Evolutionary conservation across 768 basidiomycete species (phyloP).

Genomic region (Lenzites betulinus): DNA sequence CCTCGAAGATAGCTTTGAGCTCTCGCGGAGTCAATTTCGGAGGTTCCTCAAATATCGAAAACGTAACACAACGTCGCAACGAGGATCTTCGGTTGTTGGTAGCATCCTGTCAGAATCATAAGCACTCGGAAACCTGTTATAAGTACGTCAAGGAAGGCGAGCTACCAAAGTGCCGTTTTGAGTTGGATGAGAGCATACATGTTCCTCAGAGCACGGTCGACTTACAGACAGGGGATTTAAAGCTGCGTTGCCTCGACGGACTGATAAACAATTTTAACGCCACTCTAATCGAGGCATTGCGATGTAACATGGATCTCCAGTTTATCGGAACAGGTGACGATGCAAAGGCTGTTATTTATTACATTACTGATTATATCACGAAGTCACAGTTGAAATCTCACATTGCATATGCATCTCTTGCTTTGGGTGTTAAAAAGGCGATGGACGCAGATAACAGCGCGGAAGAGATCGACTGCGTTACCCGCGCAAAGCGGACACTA

Average conservation of each 20-base stretch:
- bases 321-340: constrained; percentile 43
- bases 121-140: constrained; percentile 39
- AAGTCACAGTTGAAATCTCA: constrained; percentile 45
- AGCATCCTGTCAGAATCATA: constrained; percentile 34
- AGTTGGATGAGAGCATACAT: background rate
- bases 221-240: constrained; percentile 32
- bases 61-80: background rate
- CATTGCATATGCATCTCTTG: constrained; percentile 42
- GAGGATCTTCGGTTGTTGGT: background rate
- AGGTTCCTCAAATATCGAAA: background rate
- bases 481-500: constrained; percentile 35
- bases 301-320: constrained; percentile 52
- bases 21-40: background rate
- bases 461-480: background rate
- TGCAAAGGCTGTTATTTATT: constrained; percentile 46
- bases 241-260: constrained; percentile 38
- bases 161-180: constrained; percentile 33
- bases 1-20: background rate
- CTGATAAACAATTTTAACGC: constrained; percentile 47
- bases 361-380: constrained; percentile 54
- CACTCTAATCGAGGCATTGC: constrained; percentile 36
- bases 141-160: constrained; percentile 37
- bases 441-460: background rate
- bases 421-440: constrained; percentile 16
- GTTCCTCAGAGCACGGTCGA: background rate